These are phyloP conservation scores for Zoysia japonica DNA, from an alignment of 176 grass and related monocot species.

Conservation along the genomic window DNA sequence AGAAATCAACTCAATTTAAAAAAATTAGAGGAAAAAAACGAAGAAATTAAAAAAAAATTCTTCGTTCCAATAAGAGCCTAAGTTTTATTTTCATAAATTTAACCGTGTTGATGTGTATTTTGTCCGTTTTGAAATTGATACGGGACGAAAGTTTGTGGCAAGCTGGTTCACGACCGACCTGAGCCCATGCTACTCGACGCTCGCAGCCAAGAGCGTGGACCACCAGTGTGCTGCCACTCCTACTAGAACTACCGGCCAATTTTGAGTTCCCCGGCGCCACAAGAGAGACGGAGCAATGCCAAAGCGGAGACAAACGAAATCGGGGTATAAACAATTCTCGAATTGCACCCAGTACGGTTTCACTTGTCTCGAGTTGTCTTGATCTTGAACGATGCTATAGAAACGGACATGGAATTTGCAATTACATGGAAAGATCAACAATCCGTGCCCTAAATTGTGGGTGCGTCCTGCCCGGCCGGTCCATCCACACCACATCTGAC, in stretches of 20 bases:
- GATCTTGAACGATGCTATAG: neutral
- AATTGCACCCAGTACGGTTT: neutral
- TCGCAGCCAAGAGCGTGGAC: neutral
- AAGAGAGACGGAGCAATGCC: neutral
- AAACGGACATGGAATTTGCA: constrained; percentile 9
- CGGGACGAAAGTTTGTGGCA: neutral
- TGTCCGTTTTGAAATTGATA: too few relatives aligned
- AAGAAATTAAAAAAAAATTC: too few relatives aligned
- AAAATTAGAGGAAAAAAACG: too few relatives aligned
- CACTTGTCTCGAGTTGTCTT: neutral
- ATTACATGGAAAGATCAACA: neutral
- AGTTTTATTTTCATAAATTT: neutral
- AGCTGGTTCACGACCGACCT: neutral
- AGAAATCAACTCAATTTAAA: too few relatives aligned
- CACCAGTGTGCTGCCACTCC: neutral
- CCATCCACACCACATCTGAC: neutral
- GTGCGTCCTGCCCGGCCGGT: neutral
- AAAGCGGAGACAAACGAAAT: neutral
- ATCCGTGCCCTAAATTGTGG: neutral
- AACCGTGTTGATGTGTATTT: too few relatives aligned
- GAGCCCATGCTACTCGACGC: neutral
- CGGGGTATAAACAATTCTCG: neutral
- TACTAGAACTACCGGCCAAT: neutral
- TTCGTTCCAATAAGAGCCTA: neutral
- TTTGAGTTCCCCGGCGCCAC: constrained; percentile 19